Conservation (phyloP, 2,329 filamentous ascomycete genomes). For the Penicillium psychrosexuale region DNA sequence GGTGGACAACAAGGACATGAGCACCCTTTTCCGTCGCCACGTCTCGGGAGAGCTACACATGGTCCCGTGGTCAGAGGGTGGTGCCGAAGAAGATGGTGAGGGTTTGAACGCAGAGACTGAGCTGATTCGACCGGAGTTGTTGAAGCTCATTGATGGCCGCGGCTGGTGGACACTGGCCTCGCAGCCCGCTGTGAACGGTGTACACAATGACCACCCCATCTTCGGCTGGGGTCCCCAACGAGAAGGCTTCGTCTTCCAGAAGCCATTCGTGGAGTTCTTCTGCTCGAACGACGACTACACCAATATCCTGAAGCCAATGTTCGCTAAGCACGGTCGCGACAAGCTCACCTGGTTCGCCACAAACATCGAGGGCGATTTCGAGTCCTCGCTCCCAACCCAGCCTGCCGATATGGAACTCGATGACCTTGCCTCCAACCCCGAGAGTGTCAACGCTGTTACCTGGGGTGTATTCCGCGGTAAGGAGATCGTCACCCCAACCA, state of each 20-base stretch:
- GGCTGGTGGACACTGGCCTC: slow-evolving; percentile 97
- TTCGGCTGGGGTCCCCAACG: slow-evolving; percentile 93
- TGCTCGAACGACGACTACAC: slow-evolving; percentile 71
- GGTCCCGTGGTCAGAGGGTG: slow-evolving; percentile 83
- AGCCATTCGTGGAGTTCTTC: slow-evolving; percentile 97
- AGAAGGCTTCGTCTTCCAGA: slow-evolving; percentile 91
- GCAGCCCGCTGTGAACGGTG: slow-evolving; percentile 87
- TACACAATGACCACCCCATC: slow-evolving; percentile 69
- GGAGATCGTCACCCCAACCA: slow-evolving; percentile 93
- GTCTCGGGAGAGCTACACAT: slow-evolving; percentile 74
- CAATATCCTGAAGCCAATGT: slow-evolving; percentile 57
- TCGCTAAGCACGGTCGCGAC: slow-evolving; percentile 59
- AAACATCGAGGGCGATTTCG: slow-evolving; percentile 74
- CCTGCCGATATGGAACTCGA: slow-evolving; percentile 33
- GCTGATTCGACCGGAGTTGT: slow-evolving; percentile 71
- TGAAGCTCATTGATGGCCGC: slow-evolving; percentile 68
- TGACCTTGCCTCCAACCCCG: slow-evolving; percentile 30
- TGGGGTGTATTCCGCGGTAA: slow-evolving; percentile 96
- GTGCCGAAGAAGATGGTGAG: slow-evolving; percentile 58
- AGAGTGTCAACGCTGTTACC: slow-evolving; percentile 86
- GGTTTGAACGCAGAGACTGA: slow-evolving; percentile 67
- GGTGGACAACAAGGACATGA: slow-evolving; percentile 67
- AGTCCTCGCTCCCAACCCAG: slow-evolving; percentile 52
- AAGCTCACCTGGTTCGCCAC: slow-evolving; percentile 83
- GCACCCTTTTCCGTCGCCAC: slow-evolving; percentile 73